Base-by-base conservation (phyloP, 2,329 filamentous ascomycete species). In the Pseudogymnoascus sp. region DNA sequence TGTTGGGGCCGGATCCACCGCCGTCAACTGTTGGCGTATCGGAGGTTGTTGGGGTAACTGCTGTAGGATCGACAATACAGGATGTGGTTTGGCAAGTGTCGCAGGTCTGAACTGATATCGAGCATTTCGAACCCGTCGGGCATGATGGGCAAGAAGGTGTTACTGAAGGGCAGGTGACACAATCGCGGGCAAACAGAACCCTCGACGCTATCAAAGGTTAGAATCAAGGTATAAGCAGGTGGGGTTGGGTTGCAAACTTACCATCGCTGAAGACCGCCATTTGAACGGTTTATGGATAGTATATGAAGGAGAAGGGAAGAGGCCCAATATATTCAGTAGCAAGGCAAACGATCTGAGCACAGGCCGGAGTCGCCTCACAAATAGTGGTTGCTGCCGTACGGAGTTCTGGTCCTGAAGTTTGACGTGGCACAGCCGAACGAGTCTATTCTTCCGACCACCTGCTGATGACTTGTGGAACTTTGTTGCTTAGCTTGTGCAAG, bases 81-180 rank as follows among this genome's bases (percentile, higher is more conserved):
- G 76, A 75, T 31, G 83, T 83, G 31, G 76, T 77, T 4, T 86
- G 80, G 73, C 88, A 91, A 42, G 73, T 68, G 64, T 82, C 75
- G 76, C 88, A 90, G 31, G 81, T 83, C 65, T 80, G 78, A 33
- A 80, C 80, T 59, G 81, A 80, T 69, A 87, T 79, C 13, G 83
- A 80, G 75, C 87, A 90, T 64, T 82, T 79, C 69, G 85, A 75
- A 69, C 78, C 80, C 3, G 72, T 67, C 1, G 75, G 71, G 72
- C 87, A 90, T n/a, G 73, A 65, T n/a, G 85, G 84, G 73, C 87
- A 89, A 21, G 79, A 76, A 3, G 85, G 85, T 7, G 78, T 75
- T 38, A 72, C 70, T 8, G 75, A 68, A 9, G 79, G 78, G 72
- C 87, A 89, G 13, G 36, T n/a, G 3, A 8, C 17, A 57, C 50